phyloP scores from a whole-genome alignment of 2,329 filamentous ascomycete species.

The Macroventuria anomochaeta region DNA sequence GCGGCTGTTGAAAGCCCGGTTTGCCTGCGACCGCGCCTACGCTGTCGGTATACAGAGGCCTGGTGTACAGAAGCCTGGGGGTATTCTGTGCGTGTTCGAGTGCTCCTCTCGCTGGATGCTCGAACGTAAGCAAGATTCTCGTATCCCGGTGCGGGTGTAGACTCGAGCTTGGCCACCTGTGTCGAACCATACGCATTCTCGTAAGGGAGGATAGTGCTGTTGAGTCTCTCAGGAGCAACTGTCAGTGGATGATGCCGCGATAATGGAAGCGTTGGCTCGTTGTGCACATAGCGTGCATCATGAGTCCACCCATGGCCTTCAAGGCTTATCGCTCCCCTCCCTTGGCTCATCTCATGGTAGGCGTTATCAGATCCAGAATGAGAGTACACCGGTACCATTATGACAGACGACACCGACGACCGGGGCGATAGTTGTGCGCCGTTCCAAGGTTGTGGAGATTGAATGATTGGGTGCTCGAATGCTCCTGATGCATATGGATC shows the following conservation, averaged over 20 bases:
- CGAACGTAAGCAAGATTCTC: slow-evolving; percentile 16
- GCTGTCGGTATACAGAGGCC: slow-evolving; percentile 14
- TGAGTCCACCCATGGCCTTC: slow-evolving; percentile 38
- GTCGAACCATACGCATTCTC: slow-evolving; percentile 32
- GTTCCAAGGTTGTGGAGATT: slow-evolving; percentile 42
- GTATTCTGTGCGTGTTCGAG: slow-evolving; percentile 19
- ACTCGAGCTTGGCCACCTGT: slow-evolving; percentile 7
- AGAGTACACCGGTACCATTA: slow-evolving; percentile 45
- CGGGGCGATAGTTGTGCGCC: slow-evolving; percentile 40
- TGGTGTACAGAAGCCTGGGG: slow-evolving; percentile 1
- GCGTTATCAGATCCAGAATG: slow-evolving; percentile 37
- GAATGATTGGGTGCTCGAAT: slow-evolving; percentile 43
- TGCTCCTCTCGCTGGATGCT: slow-evolving; percentile 20
- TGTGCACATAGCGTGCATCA: slow-evolving; percentile 26
- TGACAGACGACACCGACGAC: slow-evolving; percentile 42
- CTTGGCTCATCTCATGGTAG: slow-evolving; percentile 32
- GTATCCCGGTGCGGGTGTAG: slow-evolving; percentile 21
- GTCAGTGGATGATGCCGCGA: slow-evolving; percentile 35
- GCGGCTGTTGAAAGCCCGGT: slow-evolving; percentile 50
- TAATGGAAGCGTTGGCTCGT: slow-evolving; percentile 20
- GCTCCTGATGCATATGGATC: slow-evolving; percentile 43
- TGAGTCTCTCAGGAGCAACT: slow-evolving; percentile 43
- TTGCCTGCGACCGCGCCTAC: slow-evolving; percentile 23
- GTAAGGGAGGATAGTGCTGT: slow-evolving; percentile 31
- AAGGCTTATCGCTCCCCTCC: slow-evolving; percentile 19